Evolutionary conservation across 1,284 basidiomycete genomes (phyloP).

Genomic region (Cutaneotrichosporon sp.): DNA sequence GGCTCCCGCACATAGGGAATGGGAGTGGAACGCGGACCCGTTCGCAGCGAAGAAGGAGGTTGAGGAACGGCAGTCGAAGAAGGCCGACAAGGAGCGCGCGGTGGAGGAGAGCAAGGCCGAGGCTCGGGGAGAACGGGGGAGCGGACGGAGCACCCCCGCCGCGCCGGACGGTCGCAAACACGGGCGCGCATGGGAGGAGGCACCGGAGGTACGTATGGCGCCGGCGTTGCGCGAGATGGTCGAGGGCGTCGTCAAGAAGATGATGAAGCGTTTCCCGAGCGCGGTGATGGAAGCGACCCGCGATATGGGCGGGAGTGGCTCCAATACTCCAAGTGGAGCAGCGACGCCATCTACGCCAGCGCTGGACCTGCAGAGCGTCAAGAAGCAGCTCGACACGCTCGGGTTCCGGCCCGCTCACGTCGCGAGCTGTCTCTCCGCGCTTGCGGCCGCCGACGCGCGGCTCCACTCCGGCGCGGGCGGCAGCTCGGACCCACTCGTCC

Average conservation of each 20-base stretch:
- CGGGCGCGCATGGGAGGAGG: constrained; percentile 62
- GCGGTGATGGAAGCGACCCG: constrained; percentile 51
- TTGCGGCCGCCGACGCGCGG: constrained; percentile 44
- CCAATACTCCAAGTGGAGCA: constrained; percentile 11
- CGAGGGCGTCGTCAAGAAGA: constrained; percentile 74
- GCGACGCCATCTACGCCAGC: constrained; percentile 17
- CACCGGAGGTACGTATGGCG: constrained; percentile 84
- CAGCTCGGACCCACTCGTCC: constrained; percentile 46
- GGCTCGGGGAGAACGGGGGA: constrained; percentile 56
- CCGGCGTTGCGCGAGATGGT: constrained; percentile 71
- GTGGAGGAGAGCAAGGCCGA: constrained; percentile 35
- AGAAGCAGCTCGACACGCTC: constrained; percentile 47
- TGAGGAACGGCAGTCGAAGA: constrained; percentile 63
- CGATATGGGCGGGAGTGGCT: constrained; percentile 40
- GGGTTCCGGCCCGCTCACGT: constrained; percentile 56
- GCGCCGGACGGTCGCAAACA: constrained; percentile 38
- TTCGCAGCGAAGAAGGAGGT: constrained; percentile 71
- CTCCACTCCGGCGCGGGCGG: constrained; percentile 32
- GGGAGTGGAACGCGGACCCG: constrained; percentile 84
- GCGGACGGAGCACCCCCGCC: constrained; percentile 51
- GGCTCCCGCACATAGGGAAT: constrained; percentile 67
- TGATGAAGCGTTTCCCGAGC: constrained; percentile 54
- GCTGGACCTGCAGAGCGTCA: constrained; percentile 38
- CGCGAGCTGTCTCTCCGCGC: constrained; percentile 43
- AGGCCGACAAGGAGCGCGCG: constrained; percentile 39